These are phyloP conservation scores for Nothopassalora personata DNA, from an alignment of 2,329 filamentous ascomycete genomes.

Conservation along the genomic window DNA sequence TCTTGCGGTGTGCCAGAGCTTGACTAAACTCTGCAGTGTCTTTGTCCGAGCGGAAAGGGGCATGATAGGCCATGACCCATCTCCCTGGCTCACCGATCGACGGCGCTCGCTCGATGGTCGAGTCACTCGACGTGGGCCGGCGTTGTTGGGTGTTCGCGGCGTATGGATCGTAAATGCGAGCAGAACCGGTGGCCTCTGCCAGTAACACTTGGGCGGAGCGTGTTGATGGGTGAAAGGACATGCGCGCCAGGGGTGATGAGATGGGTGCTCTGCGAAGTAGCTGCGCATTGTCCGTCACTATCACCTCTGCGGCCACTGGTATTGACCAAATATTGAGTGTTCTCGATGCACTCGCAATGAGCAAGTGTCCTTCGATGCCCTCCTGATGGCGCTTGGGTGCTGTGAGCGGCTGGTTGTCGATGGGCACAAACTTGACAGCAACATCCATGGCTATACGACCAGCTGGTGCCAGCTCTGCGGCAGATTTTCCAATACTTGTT, in stretches of 20 bases:
- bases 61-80: conserved; percentile 28
- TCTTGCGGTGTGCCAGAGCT: conserved; percentile 39
- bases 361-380: conserved; percentile 12
- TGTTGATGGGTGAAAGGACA: conserved; percentile 26
- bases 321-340: conserved; percentile 23
- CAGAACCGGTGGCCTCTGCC: conserved; percentile 49
- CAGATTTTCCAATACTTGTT: conserved; percentile 3
- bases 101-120: conserved; percentile 6
- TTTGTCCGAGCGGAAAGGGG: conserved; percentile 21
- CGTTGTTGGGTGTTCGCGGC: conserved; percentile 21
- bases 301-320: conserved; percentile 19
- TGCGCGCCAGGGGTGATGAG: conserved; percentile 10
- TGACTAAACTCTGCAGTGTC: conserved; percentile 17
- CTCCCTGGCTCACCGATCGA: conserved; percentile 13
- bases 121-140: conserved; percentile 26
- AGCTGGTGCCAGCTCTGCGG: conserved; percentile 7
- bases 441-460: conserved; percentile 8
- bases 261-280: conserved; percentile 14
- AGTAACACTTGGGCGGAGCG: conserved; percentile 44
- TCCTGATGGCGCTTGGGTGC: conserved; percentile 2
- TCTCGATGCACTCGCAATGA: conserved; percentile 16
- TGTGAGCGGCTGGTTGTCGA: conserved; percentile 9
- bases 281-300: conserved; percentile 9
- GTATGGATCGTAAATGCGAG: conserved; percentile 55
- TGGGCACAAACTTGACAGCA: conserved; percentile 16